These are phyloP conservation scores for Roridomyces roridus DNA, from an alignment of 768 basidiomycete genomes.

Conservation along the genomic window DNA sequence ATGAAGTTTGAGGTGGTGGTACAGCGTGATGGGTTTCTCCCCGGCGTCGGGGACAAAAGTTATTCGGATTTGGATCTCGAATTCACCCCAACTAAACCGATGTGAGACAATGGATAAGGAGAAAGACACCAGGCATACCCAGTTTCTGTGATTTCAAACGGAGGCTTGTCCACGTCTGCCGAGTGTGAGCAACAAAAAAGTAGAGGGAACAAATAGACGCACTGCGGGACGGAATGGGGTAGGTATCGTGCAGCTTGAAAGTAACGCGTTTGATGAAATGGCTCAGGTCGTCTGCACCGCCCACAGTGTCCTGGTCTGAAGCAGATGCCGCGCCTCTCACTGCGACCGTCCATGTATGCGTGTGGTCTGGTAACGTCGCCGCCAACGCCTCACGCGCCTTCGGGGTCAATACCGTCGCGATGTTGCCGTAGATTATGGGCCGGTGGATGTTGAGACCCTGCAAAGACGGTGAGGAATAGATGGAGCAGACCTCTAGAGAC, in stretches of 20 bases:
- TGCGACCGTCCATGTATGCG: slow-evolving; percentile 96
- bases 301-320: slow-evolving; percentile 76
- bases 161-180: slow-evolving; percentile 88
- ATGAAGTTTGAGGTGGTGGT: slow-evolving; percentile 96
- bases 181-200: background rate
- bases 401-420: slow-evolving; percentile 76
- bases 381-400: slow-evolving; percentile 67
- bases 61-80: slow-evolving; percentile 92
- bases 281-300: slow-evolving; percentile 87
- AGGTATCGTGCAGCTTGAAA: slow-evolving; percentile 98
- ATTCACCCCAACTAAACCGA: slow-evolving; percentile 89
- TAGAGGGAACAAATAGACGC: slow-evolving; percentile 35
- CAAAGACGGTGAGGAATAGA: slow-evolving; percentile 19
- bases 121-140: slow-evolving; percentile 55
- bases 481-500: slow-evolving; percentile 8
- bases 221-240: slow-evolving; percentile 91
- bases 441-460: slow-evolving; percentile 89
- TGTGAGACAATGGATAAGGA: background rate
- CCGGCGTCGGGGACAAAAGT: slow-evolving; percentile 88
- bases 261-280: slow-evolving; percentile 96
- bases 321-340: slow-evolving; percentile 86
- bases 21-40: slow-evolving; percentile 87
- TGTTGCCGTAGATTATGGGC: slow-evolving; percentile 96
- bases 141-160: slow-evolving; percentile 95
- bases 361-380: slow-evolving; percentile 74